Evolutionary conservation across 805 yeast species (phyloP), one percentile per base, ranked within the genome.

Genomic region (Candida cerambycidarum): DNA sequence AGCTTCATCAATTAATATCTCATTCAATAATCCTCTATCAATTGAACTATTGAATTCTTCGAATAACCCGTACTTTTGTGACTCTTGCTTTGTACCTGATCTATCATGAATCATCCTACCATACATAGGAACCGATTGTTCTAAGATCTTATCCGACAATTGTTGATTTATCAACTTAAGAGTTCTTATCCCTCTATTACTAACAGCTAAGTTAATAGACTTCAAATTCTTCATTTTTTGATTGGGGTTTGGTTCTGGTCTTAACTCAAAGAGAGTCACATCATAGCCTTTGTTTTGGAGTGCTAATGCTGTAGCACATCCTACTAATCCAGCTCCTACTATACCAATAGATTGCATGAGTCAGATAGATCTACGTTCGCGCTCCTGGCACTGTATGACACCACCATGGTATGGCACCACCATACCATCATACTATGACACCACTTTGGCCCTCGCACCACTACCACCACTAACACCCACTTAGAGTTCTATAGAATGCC

Each of bases 311-410:
- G 90, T 77, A 4, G 89, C 68, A 41, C 93, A 78, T 0, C 97
- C 97, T 2, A 90, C 97, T 5, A 87, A 78, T 0, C 97, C 97
- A 1, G 93, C 96, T 1, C 97, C 97, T 13, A 90, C 77, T 21
- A 90, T 72, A 1, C 79, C 89, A 3, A 70, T 61, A n/a, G n/a
- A n/a, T n/a, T n/a, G n/a, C n/a, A 5, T 14, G 31, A 28, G 31
- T 28, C 31, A 28, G 29, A 27, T 21, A 10, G 25, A 21, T 10
- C 10, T 21, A 7, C 6, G 10, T 21, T 21, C 10, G 6, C 25
- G 25, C 6, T 21, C 9, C n/a, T n/a, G n/a, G n/a, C n/a, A n/a
- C n/a, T n/a, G n/a, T n/a, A n/a, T n/a, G n/a, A n/a, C n/a, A n/a
- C n/a, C n/a, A n/a, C n/a, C n/a, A n/a, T n/a, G n/a, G n/a, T n/a